Evolutionary conservation across 1,284 basidiomycete species (phyloP), one percentile per base, ranked within the genome.

Genomic region (Meira miltonrushii): DNA sequence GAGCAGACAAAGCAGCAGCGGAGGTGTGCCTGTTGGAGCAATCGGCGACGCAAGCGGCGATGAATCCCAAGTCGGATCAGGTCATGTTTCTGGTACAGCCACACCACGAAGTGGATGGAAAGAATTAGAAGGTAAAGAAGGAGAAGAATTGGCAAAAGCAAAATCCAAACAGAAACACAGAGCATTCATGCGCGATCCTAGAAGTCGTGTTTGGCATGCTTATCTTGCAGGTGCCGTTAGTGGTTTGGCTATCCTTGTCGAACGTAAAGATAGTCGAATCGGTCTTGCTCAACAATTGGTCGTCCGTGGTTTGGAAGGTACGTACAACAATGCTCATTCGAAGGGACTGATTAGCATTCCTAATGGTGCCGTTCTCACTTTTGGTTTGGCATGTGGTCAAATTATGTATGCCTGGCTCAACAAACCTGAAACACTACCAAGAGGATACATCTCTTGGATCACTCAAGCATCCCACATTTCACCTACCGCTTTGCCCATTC

Each of bases 201-300:
- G 75, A 49, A 67, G 66, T 49, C 71, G 81, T 64, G 80, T 87
- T 65, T 97, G 93, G 92, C 89, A 97, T 73, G 87, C 92, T 1
- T 86, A 90, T 0, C 78, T 90, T 5, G 92, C 94, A 1, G 93
- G 93, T 13, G 85, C 88, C 0, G 74, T 92, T 25, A 88, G 88
- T 0, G 87, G 86, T 6, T 67, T 90, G n/a, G 88, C 88, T 0
- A 84, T 97, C 47, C 81, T 90, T 74, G 90, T 88, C 76, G 92
- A 96, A 81, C 88, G 85, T 69, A 83, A 82, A 59, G 83, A 83
- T 1, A 81, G 88, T 47, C 82, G 89, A 59, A 81, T 83, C 2
- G 84, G 85, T 12, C 88, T 96, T 60, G 89, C 89, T 0, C 93
- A 96, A 71, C 93, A 97, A 81, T 81, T 93, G 68, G 90, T 93